Evolutionary conservation across 257 asterid genomes (phyloP), one percentile per base, ranked within the genome.

Genomic region (Petrea volubilis): DNA sequence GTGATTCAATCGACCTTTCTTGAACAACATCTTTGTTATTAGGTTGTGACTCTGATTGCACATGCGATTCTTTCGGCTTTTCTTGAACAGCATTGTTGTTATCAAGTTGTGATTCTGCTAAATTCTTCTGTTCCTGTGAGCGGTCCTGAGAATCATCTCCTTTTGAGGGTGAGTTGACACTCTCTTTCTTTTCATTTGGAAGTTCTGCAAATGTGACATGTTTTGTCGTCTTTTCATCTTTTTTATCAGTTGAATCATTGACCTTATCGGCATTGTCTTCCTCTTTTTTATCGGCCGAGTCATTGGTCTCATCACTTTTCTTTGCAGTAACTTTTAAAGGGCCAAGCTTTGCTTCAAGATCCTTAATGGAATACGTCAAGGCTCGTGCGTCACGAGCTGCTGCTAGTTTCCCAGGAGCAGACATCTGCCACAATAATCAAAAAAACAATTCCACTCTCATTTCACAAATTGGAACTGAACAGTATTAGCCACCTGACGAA

Each of bases 351-450:
- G n/a, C n/a, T n/a, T n/a, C n/a, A n/a, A n/a, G n/a, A n/a, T n/a
- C n/a, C n/a, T n/a, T n/a, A n/a, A n/a, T n/a, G n/a, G n/a, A n/a
- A n/a, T n/a, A n/a, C n/a, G n/a, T n/a, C n/a, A n/a, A n/a, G n/a
- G n/a, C n/a, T n/a, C n/a, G n/a, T n/a, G n/a, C n/a, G n/a, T n/a
- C n/a, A n/a, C n/a, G n/a, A n/a, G n/a, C n/a, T n/a, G n/a, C n/a
- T 72, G 74, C 85, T 52, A 86, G 64, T 57, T 71, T 64, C 15
- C 75, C 85, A 70, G 75, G 81, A 34, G 84, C 64, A 59, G 89
- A 75, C 51, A 76, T 53, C 96, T 89, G 85, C 58, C 65, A 68
- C 18, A 46, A 68, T 27, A 70, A 63, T n/a, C n/a, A n/a, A n/a
- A n/a, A n/a, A n/a, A n/a, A 58, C 73, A 49, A 47, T 31, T 25